These are phyloP conservation scores for Balamuthia mandrillaris DNA, from an alignment of 208 protist species.

Conservation along the genomic window DNA sequence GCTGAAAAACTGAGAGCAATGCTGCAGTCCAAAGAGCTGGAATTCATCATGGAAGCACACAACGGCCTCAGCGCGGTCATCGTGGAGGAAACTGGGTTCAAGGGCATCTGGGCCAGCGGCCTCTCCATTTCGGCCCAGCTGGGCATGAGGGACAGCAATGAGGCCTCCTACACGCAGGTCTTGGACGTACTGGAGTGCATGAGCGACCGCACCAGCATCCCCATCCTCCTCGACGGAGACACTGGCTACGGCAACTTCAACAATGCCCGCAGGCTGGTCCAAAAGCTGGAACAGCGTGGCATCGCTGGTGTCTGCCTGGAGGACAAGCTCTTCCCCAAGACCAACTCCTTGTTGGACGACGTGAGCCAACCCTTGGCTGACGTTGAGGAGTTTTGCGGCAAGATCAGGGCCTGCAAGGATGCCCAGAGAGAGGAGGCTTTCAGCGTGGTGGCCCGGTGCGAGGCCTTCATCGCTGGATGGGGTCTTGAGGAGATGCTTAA, in stretches of 20 bases:
- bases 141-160: conserved; percentile 77
- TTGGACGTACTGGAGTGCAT: conserved; percentile 67
- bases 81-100: conserved; percentile 73
- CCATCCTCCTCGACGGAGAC: conserved; percentile 78
- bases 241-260: conserved; percentile 81
- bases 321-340: conserved; percentile 81
- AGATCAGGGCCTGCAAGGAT: conserved; percentile 77
- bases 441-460: conserved; percentile 74
- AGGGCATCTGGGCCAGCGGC: conserved; percentile 75
- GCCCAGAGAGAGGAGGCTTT: conserved; percentile 57
- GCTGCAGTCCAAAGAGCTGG: conserved; percentile 46
- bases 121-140: conserved; percentile 76
- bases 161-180: conserved; percentile 72
- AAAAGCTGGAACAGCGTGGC: conserved; percentile 75
- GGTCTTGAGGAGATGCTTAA: conserved; percentile 73
- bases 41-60: conserved; percentile 78
- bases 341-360: conserved; percentile 72
- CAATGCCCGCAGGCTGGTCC: conserved; percentile 70
- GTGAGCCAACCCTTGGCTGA: conserved; percentile 73
- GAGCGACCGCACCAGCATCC: conserved; percentile 72
- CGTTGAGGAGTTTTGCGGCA: conserved; percentile 73
- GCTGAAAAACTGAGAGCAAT: conserved; percentile 55
- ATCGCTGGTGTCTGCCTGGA: conserved; percentile 77
- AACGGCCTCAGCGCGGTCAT: conserved; percentile 76
- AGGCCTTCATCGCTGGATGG: conserved; percentile 82